Base-by-base conservation (phyloP, 345 rosid genomes). In the Gossypium raimondii region DNA sequence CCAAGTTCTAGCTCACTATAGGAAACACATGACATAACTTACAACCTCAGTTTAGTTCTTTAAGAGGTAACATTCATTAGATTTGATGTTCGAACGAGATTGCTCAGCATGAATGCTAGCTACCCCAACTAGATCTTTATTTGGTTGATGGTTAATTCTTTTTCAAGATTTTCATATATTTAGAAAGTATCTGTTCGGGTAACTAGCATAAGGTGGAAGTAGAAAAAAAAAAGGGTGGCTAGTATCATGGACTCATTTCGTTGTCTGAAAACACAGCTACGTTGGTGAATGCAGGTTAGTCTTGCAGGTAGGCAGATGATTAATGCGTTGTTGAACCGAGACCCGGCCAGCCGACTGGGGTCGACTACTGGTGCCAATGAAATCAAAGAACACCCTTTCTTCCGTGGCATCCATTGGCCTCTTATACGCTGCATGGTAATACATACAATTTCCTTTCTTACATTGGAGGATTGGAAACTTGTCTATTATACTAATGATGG, bases 371-470 rank as follows among this genome's bases (percentile, higher is more conserved):
- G 99, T n/a, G 92, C 98, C 58, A 88, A 82, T 74, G 97, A 95
- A 81, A 90, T 95, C 79, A 95, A 90, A 79, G 89, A 89, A 57
- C 99, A 92, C 52, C 90, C 93, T 65, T 94, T 95, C 80, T 95
- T 92, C 84, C 92, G 92, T 12, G 94, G 88, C 72, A 89, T 95
- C 64, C 86, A 87, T 77, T 95, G 99, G 99, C 97, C 98, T 78
- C 93, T 95, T n/a, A 87, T 92, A 17, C 96, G 98, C 44, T 79
- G 89, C 94, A 89, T 85, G 98, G 98, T 94, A 89, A 45, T 51
- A 51, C 56, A 16, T 55, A 24, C 10, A 22, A 25, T 25, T 22
- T 72, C 65, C 65, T 6, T 20, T 13, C 43, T 27, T 60, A 14
- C 43, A 14, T 27, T 13, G 2, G 3, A 55, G 22, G 58, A 55